Evolutionary conservation across 495 filamentous ascomycete genomes (phyloP).

Genomic region (Penicillium steckii): DNA sequence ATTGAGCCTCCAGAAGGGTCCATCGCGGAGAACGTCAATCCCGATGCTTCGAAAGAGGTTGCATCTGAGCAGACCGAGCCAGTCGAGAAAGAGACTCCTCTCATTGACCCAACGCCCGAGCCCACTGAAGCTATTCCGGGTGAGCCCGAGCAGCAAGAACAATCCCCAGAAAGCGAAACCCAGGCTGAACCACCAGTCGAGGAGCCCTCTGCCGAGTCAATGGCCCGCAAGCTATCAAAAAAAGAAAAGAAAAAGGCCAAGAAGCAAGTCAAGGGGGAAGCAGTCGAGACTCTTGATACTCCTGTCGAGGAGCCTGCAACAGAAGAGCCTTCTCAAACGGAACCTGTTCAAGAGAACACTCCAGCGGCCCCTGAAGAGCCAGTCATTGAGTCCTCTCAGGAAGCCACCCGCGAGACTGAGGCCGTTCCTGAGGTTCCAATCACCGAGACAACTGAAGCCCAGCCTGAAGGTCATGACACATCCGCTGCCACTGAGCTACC

Average conservation of each 20-base stretch:
- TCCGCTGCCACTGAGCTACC: background rate
- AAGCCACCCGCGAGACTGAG: conserved; percentile 2
- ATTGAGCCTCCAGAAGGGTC: background rate
- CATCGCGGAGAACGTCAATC: background rate
- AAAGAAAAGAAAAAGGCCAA: conserved; percentile 45
- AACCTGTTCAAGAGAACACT: background rate
- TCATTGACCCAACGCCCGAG: background rate
- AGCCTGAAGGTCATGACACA: background rate
- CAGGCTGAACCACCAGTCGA: background rate
- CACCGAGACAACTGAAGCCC: background rate
- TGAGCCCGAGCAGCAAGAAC: background rate
- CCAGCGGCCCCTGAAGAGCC: background rate
- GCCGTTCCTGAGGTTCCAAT: background rate
- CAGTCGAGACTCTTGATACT: background rate
- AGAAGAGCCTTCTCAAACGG: background rate
- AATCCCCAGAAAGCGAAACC: background rate
- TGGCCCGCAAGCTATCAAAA: conserved; percentile 32
- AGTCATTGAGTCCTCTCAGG: background rate
- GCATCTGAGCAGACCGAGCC: background rate
- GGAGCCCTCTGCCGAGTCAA: background rate
- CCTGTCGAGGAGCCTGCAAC: background rate
- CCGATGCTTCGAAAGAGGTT: background rate
- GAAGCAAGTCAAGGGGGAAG: conserved; percentile 26
- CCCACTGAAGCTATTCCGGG: background rate
- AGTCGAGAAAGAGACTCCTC: background rate